phyloP scores from a whole-genome alignment of 2,329 filamentous ascomycete genomes.

The Davidsoniella virescens region DNA sequence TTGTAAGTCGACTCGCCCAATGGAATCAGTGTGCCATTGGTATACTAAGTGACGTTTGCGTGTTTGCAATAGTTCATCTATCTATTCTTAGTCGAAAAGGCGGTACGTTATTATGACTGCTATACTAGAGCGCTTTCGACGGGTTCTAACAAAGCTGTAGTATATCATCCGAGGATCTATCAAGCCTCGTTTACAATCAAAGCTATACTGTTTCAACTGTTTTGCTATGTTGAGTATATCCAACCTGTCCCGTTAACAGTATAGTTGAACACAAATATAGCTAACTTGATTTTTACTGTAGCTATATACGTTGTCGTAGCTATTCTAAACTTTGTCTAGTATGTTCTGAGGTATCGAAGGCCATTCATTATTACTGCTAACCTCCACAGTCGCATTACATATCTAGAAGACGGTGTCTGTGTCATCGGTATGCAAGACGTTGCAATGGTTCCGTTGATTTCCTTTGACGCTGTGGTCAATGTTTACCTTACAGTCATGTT shows the following conservation, averaged over 20 bases:
- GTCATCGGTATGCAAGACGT: slow-evolving; percentile 44
- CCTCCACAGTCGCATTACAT: slow-evolving; percentile 34
- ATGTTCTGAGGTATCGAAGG: slow-evolving; percentile 16
- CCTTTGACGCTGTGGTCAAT: slow-evolving; percentile 44
- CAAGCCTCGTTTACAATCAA: slow-evolving; percentile 37
- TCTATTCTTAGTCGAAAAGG: slow-evolving; percentile 48
- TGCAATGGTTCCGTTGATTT: slow-evolving; percentile 44
- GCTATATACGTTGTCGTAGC: slow-evolving; percentile 31
- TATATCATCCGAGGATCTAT: slow-evolving; percentile 39
- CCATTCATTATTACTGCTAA: neutral
- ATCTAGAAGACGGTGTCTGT: slow-evolving; percentile 37
- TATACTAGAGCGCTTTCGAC: too few species aligned
- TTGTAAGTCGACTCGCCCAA: neutral
- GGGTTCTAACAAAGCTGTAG: slow-evolving; percentile 18
- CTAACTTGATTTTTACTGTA: neutral
- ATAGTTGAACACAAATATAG: neutral
- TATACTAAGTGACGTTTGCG: neutral
- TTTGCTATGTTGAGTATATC: slow-evolving; percentile 30
- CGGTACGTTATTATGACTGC: slow-evolving; percentile 24
- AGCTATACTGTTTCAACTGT: slow-evolving; percentile 44
- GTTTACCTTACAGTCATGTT: slow-evolving; percentile 49
- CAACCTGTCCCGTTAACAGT: neutral
- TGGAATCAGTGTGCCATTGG: too few species aligned
- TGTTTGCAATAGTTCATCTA: slow-evolving; percentile 34
- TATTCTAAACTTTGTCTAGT: slow-evolving; percentile 45